A percentile compares a stretch with the other conserved stretches of the same genome.
Conservation (phyloP, 1,284 basidiomycete genomes). For the Ustilago cynodontis region DNA sequence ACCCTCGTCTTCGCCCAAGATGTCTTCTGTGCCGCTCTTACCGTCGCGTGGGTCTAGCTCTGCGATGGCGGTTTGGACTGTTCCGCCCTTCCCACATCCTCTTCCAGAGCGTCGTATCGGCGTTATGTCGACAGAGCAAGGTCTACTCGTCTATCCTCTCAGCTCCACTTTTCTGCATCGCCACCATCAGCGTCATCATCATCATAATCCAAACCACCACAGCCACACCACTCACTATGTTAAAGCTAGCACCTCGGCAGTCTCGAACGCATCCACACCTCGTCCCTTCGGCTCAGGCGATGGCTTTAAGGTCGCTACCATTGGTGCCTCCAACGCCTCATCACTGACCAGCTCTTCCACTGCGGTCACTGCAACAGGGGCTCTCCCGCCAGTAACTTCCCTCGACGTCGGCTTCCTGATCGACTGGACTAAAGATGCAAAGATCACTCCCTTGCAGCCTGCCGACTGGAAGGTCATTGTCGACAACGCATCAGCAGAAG, state of each 20-base stretch:
- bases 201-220: constrained; percentile 13
- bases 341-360: constrained; percentile 14
- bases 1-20: constrained; percentile 19
- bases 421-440: constrained; percentile 44
- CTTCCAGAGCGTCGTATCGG: constrained; percentile 50
- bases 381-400: constrained; percentile 20
- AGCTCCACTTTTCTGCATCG: constrained; percentile 14
- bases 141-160: constrained; percentile 48
- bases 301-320: constrained; percentile 42
- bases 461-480: constrained; percentile 22
- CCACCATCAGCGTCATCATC: constrained; percentile 16
- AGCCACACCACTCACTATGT: constrained; percentile 13
- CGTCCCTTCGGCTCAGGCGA: constrained; percentile 41
- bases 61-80: constrained; percentile 37
- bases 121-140: constrained; percentile 40
- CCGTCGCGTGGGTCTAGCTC: constrained; percentile 35
- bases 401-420: constrained; percentile 45
- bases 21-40: constrained; percentile 16
- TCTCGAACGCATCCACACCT: background rate
- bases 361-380: constrained; percentile 9
- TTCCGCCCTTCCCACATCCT: constrained; percentile 56
- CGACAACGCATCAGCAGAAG: constrained; percentile 15
- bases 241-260: constrained; percentile 20
- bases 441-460: constrained; percentile 27
- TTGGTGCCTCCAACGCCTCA: constrained; percentile 22